Evolutionary conservation across 1,284 basidiomycete genomes (phyloP), one percentile per base, ranked within the genome.

Genomic region (Heterobasidion parviporum): DNA sequence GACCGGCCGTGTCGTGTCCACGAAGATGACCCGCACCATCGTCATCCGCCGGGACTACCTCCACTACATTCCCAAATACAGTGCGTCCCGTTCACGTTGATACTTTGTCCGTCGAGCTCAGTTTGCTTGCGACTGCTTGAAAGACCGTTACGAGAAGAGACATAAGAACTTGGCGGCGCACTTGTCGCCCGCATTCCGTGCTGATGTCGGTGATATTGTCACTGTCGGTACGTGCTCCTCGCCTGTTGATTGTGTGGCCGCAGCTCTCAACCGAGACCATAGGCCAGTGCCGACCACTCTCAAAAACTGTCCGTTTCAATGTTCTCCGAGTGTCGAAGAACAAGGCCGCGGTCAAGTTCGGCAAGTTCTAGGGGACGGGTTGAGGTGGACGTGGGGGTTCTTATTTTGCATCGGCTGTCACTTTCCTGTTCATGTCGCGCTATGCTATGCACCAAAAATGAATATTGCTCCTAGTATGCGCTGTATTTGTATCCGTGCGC

Each of bases 81-180:
- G 91, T 92, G 70, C 62, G 75, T 72, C 63, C 77, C 76, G 16
- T 41, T 8, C 7, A 4, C 38, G 38, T n/a, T 41, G 38, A n/a
- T 10, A 4, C 2, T 41, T 20, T 34, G 16, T 18, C 47, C 35
- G 26, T 44, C 51, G 43, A 53, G 36, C 41, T 34, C 16, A 47
- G 43, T 46, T 38, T 26, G 26, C 41, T 44, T 59, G 47, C 7
- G 48, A 57, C 63, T 57, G 58, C 53, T 56, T 35, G 18, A 26
- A 64, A 92, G 89, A 91, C 79, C 92, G 92, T 79, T 95, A 94
- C 74, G 92, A 95, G 79, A 95, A 95, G 78, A 80, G 93, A 68
- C 97, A 99, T 85, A 97, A 96, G 82, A 99, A 99, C 83, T 75
- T 99, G 70, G 91, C 96, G 53, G 97, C 87, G 57, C 97, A 99